A percentile compares a stretch with the other conserved stretches of the same genome.
Evolutionary conservation across 768 basidiomycete species (phyloP).

Genomic region (Strobilomyces confusus): DNA sequence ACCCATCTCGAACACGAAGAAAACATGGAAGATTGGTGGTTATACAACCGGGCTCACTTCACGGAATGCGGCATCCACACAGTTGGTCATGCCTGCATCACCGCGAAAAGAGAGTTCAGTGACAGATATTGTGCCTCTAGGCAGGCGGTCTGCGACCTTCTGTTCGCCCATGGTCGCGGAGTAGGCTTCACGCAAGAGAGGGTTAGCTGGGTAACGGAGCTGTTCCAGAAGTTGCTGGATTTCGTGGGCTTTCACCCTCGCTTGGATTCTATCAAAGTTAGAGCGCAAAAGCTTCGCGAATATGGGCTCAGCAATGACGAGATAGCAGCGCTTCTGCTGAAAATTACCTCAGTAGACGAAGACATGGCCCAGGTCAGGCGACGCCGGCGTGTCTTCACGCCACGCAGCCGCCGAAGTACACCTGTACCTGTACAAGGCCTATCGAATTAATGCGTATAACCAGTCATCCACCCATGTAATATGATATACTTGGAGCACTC

Average conservation of each 20-base stretch:
- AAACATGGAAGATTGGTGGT: conserved; percentile 36
- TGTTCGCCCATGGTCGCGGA: conserved; percentile 17
- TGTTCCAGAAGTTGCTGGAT: conserved; percentile 23
- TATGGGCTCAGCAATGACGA: conserved; percentile 25
- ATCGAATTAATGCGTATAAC: conserved; percentile 5
- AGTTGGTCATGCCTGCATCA: conserved; percentile 32
- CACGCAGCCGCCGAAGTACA: conserved; percentile 11
- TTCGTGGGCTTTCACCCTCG: conserved; percentile 20
- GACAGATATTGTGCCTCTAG: conserved; percentile 25
- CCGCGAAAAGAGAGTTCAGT: conserved; percentile 28
- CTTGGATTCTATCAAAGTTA: conserved; percentile 19
- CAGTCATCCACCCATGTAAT: conserved; percentile 6
- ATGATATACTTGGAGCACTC: not conserved
- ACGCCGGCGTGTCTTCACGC: conserved; percentile 4
- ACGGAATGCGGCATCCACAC: conserved; percentile 17
- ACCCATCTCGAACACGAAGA: conserved; percentile 35
- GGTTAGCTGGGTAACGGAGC: conserved; percentile 21
- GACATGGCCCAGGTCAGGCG: conserved; percentile 13
- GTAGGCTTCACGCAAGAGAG: conserved; percentile 20
- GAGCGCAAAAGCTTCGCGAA: conserved; percentile 23
- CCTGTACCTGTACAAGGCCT: conserved; percentile 1
- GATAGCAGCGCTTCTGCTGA: conserved; percentile 15
- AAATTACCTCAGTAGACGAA: conserved; percentile 21
- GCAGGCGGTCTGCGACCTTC: conserved; percentile 20
- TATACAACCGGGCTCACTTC: conserved; percentile 23